Evolutionary conservation across 148 eudicot genomes (phyloP).

Genomic region (Rhododendron mucronatum): DNA sequence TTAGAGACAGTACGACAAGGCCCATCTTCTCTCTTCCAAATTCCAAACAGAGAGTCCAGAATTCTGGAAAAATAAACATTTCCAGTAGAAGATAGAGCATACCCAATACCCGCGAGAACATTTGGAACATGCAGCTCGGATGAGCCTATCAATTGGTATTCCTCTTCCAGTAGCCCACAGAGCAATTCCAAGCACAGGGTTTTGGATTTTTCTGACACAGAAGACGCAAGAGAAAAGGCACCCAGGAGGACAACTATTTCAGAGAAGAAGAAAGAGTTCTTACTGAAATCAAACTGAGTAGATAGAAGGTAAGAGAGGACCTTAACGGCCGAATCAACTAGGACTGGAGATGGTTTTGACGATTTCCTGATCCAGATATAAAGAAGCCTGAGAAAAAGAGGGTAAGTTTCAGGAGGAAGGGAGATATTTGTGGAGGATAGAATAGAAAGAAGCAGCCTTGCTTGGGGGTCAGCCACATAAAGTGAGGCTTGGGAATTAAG

Average conservation of each 20-base stretch:
- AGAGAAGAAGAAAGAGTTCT: conserved; percentile 36
- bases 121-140: conserved; percentile 39
- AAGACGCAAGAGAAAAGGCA: conserved; percentile 53
- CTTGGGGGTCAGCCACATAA: conserved; percentile 95
- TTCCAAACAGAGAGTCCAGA: conserved; percentile 43
- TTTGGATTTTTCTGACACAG: conserved; percentile 50
- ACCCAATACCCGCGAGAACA: conserved; percentile 85
- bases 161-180: conserved; percentile 54
- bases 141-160: conserved; percentile 32
- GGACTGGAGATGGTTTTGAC: conserved; percentile 44
- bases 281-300: conserved; percentile 24
- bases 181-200: conserved; percentile 53
- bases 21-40: conserved; percentile 51
- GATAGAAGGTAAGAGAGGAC: conserved; percentile 38
- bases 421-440: conserved; percentile 47
- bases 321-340: conserved; percentile 49
- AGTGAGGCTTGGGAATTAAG: conserved; percentile 47
- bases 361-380: conserved; percentile 91
- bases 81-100: conserved; percentile 65
- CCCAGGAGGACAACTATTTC: conserved; percentile 73
- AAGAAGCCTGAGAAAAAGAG: conserved; percentile 67
- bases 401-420: conserved; percentile 62
- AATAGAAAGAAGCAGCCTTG: conserved; percentile 68
- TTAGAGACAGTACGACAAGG: conserved; percentile 37
- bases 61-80: conserved; percentile 41